Evolutionary conservation across 768 basidiomycete genomes (phyloP).

Genomic region (Symmetrospora coprosmae): DNA sequence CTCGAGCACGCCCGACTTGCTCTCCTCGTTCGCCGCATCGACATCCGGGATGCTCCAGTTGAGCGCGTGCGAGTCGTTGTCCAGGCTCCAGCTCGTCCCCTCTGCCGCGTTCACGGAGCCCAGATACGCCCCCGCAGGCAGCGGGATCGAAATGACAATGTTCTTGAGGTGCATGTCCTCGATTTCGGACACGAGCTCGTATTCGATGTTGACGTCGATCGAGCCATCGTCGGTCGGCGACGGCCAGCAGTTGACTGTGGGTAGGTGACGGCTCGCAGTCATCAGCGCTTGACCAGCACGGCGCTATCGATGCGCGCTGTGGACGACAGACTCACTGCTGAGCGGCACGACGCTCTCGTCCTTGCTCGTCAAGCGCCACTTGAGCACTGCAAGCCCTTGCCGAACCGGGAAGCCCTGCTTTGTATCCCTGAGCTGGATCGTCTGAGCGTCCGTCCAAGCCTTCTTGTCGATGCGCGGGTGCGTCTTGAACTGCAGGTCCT

Average conservation of each 20-base stretch:
- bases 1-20: constrained; percentile 67
- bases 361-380: constrained; percentile 79
- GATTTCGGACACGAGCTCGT: constrained; percentile 66
- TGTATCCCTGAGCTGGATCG: constrained; percentile 70
- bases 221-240: constrained; percentile 81
- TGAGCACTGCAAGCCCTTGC: constrained; percentile 66
- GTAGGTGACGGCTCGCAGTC: not conserved
- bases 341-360: constrained; percentile 86
- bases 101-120: constrained; percentile 51
- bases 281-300: not conserved
- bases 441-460: constrained; percentile 49
- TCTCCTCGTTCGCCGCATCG: constrained; percentile 44
- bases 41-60: constrained; percentile 70
- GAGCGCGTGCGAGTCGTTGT: constrained; percentile 62
- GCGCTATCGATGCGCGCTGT: not conserved
- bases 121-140: constrained; percentile 75
- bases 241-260: constrained; percentile 88
- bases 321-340: constrained; percentile 74
- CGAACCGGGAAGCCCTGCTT: constrained; percentile 72
- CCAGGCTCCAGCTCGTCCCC: constrained; percentile 62
- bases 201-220: constrained; percentile 89
- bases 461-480: constrained; percentile 91
- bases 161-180: constrained; percentile 65
- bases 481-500: constrained; percentile 81
- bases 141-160: constrained; percentile 75